These are phyloP conservation scores for Deinandra increscens DNA, from an alignment of 129 eudicot genomes.

Conservation along the genomic window DNA sequence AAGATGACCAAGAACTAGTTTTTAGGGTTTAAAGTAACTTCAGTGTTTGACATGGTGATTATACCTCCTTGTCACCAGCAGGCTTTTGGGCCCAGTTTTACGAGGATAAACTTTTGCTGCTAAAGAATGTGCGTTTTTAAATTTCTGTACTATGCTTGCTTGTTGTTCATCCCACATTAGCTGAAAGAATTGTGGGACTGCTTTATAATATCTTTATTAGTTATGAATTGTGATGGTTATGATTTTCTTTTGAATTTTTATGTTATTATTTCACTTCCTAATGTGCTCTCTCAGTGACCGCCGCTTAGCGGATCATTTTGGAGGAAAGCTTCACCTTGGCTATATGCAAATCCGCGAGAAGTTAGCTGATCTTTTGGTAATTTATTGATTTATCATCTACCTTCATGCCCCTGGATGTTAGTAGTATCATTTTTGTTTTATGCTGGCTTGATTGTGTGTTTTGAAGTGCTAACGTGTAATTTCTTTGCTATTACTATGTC, in stretches of 20 bases:
- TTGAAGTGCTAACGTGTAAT: conserved; percentile 4
- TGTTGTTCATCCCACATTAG: conserved; percentile 68
- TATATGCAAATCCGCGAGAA: conserved; percentile 99
- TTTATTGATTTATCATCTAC: background rate
- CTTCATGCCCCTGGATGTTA: conserved; percentile 7
- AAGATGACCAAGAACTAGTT: conserved; percentile 42
- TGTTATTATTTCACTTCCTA: conserved; percentile 7
- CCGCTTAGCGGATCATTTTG: conserved; percentile 98
- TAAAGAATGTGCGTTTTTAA: conserved; percentile 97
- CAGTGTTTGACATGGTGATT: conserved; percentile 88
- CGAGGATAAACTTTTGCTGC: conserved; percentile 99
- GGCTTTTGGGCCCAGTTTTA: conserved; percentile 99
- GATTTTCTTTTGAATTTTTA: conserved; percentile 8
- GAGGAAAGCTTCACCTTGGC: conserved; percentile 96
- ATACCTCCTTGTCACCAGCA: conserved; percentile 99
- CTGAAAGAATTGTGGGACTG: conserved; percentile 37
- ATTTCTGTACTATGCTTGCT: conserved; percentile 66
- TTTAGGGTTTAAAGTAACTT: conserved; percentile 66
- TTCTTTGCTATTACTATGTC: conserved; percentile 33
- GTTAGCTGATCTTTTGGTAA: conserved; percentile 86
- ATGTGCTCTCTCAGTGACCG: conserved; percentile 76
- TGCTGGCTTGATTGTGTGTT: conserved; percentile 11
- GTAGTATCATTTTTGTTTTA: conserved; percentile 9
- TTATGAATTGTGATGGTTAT: background rate
- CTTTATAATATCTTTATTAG: conserved; percentile 13